Evolutionary conservation across 768 basidiomycete genomes (phyloP).

Genomic region (Symmetrospora coprosmae): DNA sequence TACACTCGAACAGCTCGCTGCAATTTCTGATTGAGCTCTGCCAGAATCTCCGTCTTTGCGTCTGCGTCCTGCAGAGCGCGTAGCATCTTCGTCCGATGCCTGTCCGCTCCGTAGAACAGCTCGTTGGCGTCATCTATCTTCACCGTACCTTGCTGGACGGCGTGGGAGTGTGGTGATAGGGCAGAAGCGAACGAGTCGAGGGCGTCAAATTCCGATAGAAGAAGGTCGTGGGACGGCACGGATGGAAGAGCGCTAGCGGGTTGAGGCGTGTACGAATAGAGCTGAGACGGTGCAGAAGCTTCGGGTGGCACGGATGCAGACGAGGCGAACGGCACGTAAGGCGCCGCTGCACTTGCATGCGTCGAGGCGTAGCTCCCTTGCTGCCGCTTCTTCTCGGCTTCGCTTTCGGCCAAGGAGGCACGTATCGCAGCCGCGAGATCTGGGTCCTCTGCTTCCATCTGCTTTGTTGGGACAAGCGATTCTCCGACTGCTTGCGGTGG

Average conservation of each 20-base stretch:
- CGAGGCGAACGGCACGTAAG: conserved; percentile 65
- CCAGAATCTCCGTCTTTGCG: conserved; percentile 68
- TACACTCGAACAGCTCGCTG: conserved; percentile 84
- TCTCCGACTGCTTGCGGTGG: background rate
- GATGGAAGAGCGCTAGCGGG: conserved; percentile 21
- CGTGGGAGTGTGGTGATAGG: no score
- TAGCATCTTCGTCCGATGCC: conserved; percentile 64
- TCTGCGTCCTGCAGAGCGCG: conserved; percentile 69
- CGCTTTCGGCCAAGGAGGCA: conserved; percentile 68
- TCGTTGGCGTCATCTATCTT: conserved; percentile 65
- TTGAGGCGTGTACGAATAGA: conserved; percentile 40
- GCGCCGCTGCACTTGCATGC: conserved; percentile 35
- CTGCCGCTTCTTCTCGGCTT: no score
- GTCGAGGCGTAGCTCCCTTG: no score
- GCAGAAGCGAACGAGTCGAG: conserved; percentile 79
- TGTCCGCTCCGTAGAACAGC: conserved; percentile 66
- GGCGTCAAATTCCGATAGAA: conserved; percentile 64
- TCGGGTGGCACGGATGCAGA: conserved; percentile 43
- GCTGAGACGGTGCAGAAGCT: conserved; percentile 33
- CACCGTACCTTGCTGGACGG: conserved; percentile 59
- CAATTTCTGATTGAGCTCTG: conserved; percentile 88
- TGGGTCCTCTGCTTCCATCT: conserved; percentile 72
- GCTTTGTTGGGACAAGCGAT: conserved; percentile 28
- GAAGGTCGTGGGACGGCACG: conserved; percentile 64
- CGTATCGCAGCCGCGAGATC: conserved; percentile 88